Conservation (phyloP, 768 basidiomycete genomes). For the Hericium coralloides region DNA sequence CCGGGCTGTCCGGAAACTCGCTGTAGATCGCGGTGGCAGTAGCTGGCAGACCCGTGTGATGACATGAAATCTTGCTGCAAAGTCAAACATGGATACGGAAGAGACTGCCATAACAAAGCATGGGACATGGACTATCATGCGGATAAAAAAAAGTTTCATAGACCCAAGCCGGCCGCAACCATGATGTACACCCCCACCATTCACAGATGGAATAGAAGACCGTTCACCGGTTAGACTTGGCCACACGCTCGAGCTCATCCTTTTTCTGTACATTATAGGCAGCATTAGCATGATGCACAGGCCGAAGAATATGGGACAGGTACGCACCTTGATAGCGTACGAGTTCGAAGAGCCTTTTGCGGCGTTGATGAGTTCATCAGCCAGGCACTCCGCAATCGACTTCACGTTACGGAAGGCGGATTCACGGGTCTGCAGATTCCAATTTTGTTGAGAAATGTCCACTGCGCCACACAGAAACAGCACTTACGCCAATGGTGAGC, state of each 20-base stretch:
- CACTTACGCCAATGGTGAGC: constrained; percentile 81
- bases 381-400: constrained; percentile 97
- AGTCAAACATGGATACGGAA: background rate
- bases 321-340: constrained; percentile 92
- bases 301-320: background rate
- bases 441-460: background rate
- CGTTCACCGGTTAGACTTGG: constrained; percentile 98
- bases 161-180: background rate
- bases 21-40: no score
- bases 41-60: no score
- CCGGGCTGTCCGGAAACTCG: no score
- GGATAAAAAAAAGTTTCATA: constrained; percentile 1
- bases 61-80: background rate
- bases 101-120: background rate
- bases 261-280: constrained; percentile 61
- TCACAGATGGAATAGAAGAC: background rate
- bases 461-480: constrained; percentile 22
- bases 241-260: constrained; percentile 99
- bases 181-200: background rate
- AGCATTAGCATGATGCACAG: background rate
- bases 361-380: constrained; percentile 99
- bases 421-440: constrained; percentile 77
- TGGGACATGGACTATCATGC: constrained; percentile 1
- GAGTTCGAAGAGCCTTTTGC: constrained; percentile 99
- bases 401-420: constrained; percentile 99